Evolutionary conservation across 345 rosid genomes (phyloP).

Genomic region (Salix udensis): DNA sequence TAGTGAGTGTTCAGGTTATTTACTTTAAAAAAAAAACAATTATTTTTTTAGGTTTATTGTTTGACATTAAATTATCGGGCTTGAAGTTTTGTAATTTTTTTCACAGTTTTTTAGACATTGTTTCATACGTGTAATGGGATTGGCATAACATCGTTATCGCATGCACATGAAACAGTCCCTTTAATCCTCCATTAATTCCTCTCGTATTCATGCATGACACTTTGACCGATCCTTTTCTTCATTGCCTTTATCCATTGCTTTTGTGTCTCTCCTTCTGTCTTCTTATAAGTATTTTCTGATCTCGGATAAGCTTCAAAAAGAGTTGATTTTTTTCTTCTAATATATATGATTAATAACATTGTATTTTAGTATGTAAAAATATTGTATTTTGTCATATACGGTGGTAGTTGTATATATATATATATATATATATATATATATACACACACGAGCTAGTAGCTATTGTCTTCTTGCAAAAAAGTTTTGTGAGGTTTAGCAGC

Average conservation of each 20-base stretch:
- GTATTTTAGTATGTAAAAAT: neutral
- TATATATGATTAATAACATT: neutral
- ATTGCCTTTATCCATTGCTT: neutral
- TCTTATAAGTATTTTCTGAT: neutral
- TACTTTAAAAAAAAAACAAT: too few relatives aligned
- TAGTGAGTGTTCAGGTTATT: too few relatives aligned
- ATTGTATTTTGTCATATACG: neutral
- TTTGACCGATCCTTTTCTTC: constrained; percentile 24
- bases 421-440: too few relatives aligned
- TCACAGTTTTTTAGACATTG: too few relatives aligned
- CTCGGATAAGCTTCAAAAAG: neutral
- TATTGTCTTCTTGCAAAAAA: neutral
- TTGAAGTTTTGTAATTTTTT: too few relatives aligned
- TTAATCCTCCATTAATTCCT: constrained; percentile 37
- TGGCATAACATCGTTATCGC: constrained; percentile 29
- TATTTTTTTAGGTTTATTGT: too few relatives aligned
- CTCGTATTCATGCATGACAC: constrained; percentile 17
- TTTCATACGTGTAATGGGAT: neutral
- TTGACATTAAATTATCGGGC: too few relatives aligned
- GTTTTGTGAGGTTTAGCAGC: neutral
- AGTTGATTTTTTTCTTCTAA: neutral
- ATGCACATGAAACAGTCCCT: constrained; percentile 17
- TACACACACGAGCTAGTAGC: neutral
- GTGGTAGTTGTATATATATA: too few relatives aligned
- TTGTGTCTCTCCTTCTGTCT: neutral